A percentile compares a stretch with the other conserved stretches of the same genome.
phyloP scores from a whole-genome alignment of 2,329 filamentous ascomycete genomes.

The Colletotrichum sp. region DNA sequence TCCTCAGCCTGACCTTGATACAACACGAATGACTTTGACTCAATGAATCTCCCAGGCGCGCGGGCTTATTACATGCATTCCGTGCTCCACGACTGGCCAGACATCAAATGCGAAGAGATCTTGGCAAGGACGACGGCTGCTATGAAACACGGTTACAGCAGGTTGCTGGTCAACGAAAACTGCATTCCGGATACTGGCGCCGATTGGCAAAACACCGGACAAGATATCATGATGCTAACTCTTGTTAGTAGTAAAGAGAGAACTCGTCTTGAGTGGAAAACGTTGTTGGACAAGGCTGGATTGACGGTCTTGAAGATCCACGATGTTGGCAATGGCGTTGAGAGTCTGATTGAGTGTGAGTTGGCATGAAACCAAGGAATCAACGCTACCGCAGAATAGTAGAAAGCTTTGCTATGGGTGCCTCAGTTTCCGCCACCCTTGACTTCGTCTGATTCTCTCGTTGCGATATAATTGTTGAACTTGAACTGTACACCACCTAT shows the following conservation, averaged over 20 bases:
- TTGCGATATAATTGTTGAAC: too few species aligned
- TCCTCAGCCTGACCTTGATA: too few species aligned
- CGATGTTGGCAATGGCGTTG: slow-evolving; percentile 33
- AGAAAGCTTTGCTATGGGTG: too few species aligned
- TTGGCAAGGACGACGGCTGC: slow-evolving; percentile 31
- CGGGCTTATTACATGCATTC: slow-evolving; percentile 28
- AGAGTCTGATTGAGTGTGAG: slow-evolving; percentile 43
- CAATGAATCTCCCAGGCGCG: slow-evolving; percentile 20
- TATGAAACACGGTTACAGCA: slow-evolving; percentile 37
- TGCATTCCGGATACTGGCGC: slow-evolving; percentile 35
- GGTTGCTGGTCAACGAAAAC: slow-evolving; percentile 35
- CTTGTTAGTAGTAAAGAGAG: slow-evolving; percentile 36
- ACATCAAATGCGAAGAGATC: slow-evolving; percentile 35
- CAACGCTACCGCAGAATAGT: too few species aligned
- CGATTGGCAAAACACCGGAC: slow-evolving; percentile 37
- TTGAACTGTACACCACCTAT: too few species aligned
- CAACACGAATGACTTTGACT: too few species aligned
- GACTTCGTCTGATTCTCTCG: too few species aligned
- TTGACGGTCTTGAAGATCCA: slow-evolving; percentile 39
- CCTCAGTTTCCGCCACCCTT: too few species aligned
- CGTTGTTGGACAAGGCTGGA: slow-evolving; percentile 30
- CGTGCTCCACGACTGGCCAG: slow-evolving; percentile 31
- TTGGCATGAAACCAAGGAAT: background rate
- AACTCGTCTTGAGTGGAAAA: slow-evolving; percentile 36
- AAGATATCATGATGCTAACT: slow-evolving; percentile 43